Evolutionary conservation across 495 filamentous ascomycete genomes (phyloP).

Genomic region (Aspergillus kassunensis): DNA sequence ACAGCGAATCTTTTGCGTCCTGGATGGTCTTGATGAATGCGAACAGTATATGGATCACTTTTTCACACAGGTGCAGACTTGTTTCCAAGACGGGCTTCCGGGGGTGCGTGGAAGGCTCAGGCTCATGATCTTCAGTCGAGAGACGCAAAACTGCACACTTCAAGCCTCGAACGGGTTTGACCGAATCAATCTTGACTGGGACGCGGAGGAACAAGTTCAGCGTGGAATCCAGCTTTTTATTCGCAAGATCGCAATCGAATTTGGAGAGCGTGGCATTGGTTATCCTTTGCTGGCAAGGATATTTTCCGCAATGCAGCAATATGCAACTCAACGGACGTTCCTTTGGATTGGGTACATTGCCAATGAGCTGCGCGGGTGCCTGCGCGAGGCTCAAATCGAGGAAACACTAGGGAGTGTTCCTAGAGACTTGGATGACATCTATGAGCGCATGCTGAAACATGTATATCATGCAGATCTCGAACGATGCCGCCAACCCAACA

Average conservation of each 20-base stretch:
- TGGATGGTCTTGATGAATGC: constrained; percentile 49
- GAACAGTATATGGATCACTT: constrained; percentile 31
- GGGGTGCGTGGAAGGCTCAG: neutral
- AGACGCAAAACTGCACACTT: too few species aligned
- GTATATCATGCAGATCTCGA: too few species aligned
- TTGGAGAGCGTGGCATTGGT: neutral
- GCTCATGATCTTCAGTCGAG: too few species aligned
- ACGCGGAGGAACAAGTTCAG: too few species aligned
- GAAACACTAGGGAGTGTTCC: neutral
- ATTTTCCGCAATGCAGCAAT: too few species aligned
- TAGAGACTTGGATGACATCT: neutral
- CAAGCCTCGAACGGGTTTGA: too few species aligned
- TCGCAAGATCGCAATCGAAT: too few species aligned
- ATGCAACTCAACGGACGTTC: constrained; percentile 44
- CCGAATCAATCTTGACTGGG: too few species aligned
- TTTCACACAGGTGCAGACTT: too few species aligned
- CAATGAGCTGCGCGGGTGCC: constrained; percentile 20
- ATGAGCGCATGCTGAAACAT: neutral
- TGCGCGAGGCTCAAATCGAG: neutral
- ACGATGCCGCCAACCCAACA: neutral
- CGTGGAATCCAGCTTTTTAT: too few species aligned
- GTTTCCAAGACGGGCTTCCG: too few species aligned
- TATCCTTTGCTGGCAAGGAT: constrained; percentile 26
- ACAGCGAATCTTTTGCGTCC: constrained; percentile 31
- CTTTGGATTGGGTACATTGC: constrained; percentile 44